These are phyloP conservation scores for Skeletonema potamos DNA, from an alignment of 108 stramenopile species.

Conservation along the genomic window DNA sequence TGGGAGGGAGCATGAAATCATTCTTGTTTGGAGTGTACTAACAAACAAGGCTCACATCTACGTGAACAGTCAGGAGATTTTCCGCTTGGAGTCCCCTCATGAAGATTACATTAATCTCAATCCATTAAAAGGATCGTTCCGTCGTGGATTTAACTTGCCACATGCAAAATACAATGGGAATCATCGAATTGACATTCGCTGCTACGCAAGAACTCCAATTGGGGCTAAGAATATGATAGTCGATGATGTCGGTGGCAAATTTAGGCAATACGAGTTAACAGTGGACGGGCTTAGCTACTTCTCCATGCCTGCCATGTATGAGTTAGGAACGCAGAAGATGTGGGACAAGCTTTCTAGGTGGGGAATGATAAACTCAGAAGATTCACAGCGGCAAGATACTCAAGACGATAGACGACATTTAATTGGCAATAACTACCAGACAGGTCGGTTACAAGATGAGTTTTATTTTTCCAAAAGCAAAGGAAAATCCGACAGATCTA, in stretches of 20 bases:
- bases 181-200: constrained; percentile 41
- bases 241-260: constrained; percentile 47
- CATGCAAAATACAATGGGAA: constrained; percentile 23
- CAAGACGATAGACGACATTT: background rate
- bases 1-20: constrained; percentile 52
- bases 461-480: constrained; percentile 34
- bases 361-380: constrained; percentile 25
- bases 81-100: constrained; percentile 18
- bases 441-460: constrained; percentile 39
- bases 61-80: constrained; percentile 35
- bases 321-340: constrained; percentile 51
- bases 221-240: constrained; percentile 45
- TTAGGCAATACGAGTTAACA: constrained; percentile 83
- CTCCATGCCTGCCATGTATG: constrained; percentile 80
- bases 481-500: background rate
- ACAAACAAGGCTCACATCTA: constrained; percentile 41
- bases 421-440: background rate
- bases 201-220: constrained; percentile 37
- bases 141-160: constrained; percentile 33
- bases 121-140: constrained; percentile 32
- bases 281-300: constrained; percentile 85
- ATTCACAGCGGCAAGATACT: background rate
- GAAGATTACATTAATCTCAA: constrained; percentile 31
- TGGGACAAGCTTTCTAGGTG: constrained; percentile 38
- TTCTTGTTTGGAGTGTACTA: constrained; percentile 42